A percentile compares a stretch with the other conserved stretches of the same genome.
phyloP scores from a whole-genome alignment of 2,329 filamentous ascomycete genomes.

The Aspergillus nomiae region DNA sequence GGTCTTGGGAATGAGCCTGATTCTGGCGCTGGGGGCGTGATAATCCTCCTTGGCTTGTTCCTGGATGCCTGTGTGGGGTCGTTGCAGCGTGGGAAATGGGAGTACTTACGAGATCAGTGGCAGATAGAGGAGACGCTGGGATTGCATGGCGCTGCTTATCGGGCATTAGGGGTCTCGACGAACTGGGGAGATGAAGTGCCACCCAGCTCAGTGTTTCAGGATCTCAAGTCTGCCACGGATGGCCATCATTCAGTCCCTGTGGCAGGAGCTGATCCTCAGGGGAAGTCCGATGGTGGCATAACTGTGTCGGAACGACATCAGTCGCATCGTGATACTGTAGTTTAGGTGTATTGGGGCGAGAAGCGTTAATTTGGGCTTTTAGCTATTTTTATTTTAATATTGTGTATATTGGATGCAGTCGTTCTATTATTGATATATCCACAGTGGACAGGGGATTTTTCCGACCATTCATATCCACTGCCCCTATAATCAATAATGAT shows the following conservation, averaged over 20 bases:
- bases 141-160: neutral
- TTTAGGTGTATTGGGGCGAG: neutral
- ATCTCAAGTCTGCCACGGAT: neutral
- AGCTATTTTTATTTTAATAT: neutral
- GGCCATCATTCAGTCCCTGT: neutral
- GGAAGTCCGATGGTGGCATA: neutral
- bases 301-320: neutral
- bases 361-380: too few species aligned
- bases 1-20: neutral
- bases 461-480: too few species aligned
- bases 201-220: neutral
- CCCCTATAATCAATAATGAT: too few species aligned
- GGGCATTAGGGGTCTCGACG: neutral
- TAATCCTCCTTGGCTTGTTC: neutral
- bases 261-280: neutral
- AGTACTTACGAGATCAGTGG: neutral
- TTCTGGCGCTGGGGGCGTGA: neutral
- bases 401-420: neutral
- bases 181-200: neutral
- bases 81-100: neutral
- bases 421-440: too few species aligned
- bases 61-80: neutral
- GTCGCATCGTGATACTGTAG: neutral
- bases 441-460: too few species aligned
- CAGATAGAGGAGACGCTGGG: neutral